Conservation (phyloP, 176 grass and related monocot genomes). For the Juncus effusus region DNA sequence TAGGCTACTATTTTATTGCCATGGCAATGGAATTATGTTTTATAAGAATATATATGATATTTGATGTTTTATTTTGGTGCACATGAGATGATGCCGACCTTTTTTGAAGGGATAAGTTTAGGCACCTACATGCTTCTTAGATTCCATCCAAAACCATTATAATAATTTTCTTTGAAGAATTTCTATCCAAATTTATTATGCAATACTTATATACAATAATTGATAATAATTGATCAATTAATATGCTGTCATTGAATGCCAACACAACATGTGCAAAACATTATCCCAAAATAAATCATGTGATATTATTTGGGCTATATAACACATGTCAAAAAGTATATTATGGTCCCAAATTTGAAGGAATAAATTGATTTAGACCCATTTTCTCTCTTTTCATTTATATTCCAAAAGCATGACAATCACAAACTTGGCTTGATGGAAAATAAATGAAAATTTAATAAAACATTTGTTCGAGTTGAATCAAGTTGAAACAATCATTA, state of each 20-base stretch:
- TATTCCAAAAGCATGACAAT: not conserved
- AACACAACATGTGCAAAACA: not conserved
- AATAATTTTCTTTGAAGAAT: not conserved
- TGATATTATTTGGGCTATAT: not conserved
- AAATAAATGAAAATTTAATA: not conserved
- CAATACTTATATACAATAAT: not conserved
- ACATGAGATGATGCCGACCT: no score
- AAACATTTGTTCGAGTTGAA: not conserved
- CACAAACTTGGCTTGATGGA: no score
- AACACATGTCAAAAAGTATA: not conserved
- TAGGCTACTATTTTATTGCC: no score
- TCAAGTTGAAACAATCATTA: constrained; percentile 19
- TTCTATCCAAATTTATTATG: not conserved
- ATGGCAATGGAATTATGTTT: no score
- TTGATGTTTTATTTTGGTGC: no score
- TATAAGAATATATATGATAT: no score
- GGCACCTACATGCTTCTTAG: not conserved
- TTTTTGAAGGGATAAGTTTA: not conserved
- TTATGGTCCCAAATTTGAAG: not conserved
- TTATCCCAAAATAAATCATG: constrained; percentile 10
- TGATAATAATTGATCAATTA: constrained; percentile 7
- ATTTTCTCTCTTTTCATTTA: not conserved
- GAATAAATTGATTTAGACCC: constrained; percentile 23
- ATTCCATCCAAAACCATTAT: not conserved
- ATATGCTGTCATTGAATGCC: not conserved